A percentile compares a stretch with the other conserved stretches of the same genome.
Evolutionary conservation across 208 protist species (phyloP).

Genomic region (Crithidia thermophila): DNA sequence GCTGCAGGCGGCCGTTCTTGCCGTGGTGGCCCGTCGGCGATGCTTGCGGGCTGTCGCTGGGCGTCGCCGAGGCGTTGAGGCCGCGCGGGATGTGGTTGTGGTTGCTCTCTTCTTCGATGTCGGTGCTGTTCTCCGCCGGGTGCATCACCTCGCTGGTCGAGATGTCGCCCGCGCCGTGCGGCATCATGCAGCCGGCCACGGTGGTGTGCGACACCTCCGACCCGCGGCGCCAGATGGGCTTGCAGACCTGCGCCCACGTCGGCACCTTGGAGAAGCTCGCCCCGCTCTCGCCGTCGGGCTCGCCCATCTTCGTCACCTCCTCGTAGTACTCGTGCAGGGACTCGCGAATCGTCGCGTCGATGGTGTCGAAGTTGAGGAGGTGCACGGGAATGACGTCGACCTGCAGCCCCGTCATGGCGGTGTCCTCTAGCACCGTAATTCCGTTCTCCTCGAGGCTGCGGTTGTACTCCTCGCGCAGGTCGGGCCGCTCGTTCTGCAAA

Average conservation of each 20-base stretch:
- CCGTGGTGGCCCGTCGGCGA: slow-evolving; percentile 6
- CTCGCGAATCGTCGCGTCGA: slow-evolving; percentile 59
- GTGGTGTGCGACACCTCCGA: background rate
- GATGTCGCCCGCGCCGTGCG: slow-evolving; percentile 5
- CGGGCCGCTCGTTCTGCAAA: slow-evolving; percentile 57
- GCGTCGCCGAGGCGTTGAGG: background rate
- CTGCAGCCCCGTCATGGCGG: slow-evolving; percentile 87
- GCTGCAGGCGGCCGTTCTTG: slow-evolving; percentile 36
- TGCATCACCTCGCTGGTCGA: background rate
- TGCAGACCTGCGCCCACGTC: slow-evolving; percentile 38
- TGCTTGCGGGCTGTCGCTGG: background rate
- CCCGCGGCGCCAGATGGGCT: slow-evolving; percentile 32
- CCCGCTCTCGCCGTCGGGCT: slow-evolving; percentile 12
- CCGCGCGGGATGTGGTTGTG: background rate
- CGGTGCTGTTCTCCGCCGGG: background rate
- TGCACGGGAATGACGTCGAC: slow-evolving; percentile 85
- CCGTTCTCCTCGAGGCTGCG: slow-evolving; percentile 63
- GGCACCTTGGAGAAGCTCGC: slow-evolving; percentile 5
- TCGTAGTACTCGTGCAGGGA: slow-evolving; percentile 37
- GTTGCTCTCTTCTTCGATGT: background rate
- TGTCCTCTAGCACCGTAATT: slow-evolving; percentile 80
- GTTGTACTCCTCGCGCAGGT: slow-evolving; percentile 75
- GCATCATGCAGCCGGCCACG: slow-evolving; percentile 26
- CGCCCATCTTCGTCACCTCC: background rate
- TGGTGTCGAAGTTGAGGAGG: slow-evolving; percentile 58